These are phyloP conservation scores for Yamadazyma paraphyllophila DNA, from an alignment of 805 yeast species.

Conservation along the genomic window DNA sequence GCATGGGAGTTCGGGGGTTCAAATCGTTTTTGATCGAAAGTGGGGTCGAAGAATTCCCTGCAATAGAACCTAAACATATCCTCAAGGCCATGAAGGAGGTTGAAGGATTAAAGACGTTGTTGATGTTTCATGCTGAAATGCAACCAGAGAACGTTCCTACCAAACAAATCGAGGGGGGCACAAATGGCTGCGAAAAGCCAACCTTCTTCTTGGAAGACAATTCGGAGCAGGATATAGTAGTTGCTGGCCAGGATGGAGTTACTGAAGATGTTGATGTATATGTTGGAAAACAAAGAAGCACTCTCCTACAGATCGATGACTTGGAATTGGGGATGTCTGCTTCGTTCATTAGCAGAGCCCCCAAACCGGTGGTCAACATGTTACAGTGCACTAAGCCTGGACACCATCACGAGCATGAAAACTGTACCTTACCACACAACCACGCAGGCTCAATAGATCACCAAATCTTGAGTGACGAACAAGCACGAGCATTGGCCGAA, in stretches of 20 bases:
- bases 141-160: constrained; percentile 41
- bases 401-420: constrained; percentile 24
- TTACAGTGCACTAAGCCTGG: constrained; percentile 16
- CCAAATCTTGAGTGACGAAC: constrained; percentile 45
- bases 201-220: constrained; percentile 3
- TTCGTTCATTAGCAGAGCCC: constrained; percentile 39
- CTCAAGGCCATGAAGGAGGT: constrained; percentile 63
- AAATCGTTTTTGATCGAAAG: constrained; percentile 90
- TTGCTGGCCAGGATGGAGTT: too few relatives aligned
- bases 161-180: too few relatives aligned
- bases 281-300: background rate
- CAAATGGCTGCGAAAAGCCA: background rate
- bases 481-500: constrained; percentile 51
- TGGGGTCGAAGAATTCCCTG: constrained; percentile 96
- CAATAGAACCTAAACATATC: constrained; percentile 64
- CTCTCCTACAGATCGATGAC: constrained; percentile 25
- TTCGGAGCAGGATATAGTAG: constrained; percentile 12
- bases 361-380: constrained; percentile 34
- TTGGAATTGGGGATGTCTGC: constrained; percentile 40
- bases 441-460: constrained; percentile 32
- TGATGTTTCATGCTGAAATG: constrained; percentile 95
- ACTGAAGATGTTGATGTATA: background rate
- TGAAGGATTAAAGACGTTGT: constrained; percentile 60
- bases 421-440: constrained; percentile 32
- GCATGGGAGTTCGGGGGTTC: constrained; percentile 90